Evolutionary conservation across 2,329 filamentous ascomycete genomes (phyloP).

Genomic region (Botrytis tulipae): DNA sequence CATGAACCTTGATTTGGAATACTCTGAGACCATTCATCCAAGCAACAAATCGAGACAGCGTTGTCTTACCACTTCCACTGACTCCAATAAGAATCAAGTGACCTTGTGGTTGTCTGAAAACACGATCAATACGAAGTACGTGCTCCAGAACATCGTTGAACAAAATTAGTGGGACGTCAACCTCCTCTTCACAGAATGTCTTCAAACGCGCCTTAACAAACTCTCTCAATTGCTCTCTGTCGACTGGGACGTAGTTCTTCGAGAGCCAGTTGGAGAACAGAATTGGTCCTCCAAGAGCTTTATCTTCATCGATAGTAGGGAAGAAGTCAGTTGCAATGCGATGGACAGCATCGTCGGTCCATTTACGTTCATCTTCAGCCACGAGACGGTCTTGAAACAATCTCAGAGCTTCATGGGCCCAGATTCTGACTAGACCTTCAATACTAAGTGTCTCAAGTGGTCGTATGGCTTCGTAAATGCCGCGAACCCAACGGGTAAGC

Average conservation of each 20-base stretch:
- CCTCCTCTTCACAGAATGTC: constrained; percentile 99
- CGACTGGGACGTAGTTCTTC: constrained; percentile 96
- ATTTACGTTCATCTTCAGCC: constrained; percentile 86
- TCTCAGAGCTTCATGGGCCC: constrained; percentile 94
- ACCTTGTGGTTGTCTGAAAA: constrained; percentile 96
- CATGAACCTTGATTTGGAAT: constrained; percentile 99
- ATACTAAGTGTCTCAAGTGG: constrained; percentile 84
- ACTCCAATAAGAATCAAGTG: constrained; percentile 98
- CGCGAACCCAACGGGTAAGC: constrained; percentile 94
- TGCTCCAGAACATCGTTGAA: constrained; percentile 99
- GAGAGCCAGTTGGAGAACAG: constrained; percentile 99
- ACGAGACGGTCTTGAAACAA: constrained; percentile 98
- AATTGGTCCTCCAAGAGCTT: constrained; percentile 88
- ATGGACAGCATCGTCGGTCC: constrained; percentile 87
- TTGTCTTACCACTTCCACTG: constrained; percentile 98
- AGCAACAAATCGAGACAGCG: constrained; percentile 92
- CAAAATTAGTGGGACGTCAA: constrained; percentile 96
- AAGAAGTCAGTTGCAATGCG: constrained; percentile 89
- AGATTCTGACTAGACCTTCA: constrained; percentile 92
- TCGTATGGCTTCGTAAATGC: constrained; percentile 93
- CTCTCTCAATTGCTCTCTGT: constrained; percentile 89
- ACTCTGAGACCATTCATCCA: constrained; percentile 99
- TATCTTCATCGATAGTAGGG: constrained; percentile 88
- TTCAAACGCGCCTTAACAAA: constrained; percentile 96
- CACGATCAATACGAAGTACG: constrained; percentile 94